Conservation (phyloP, 2,329 filamentous ascomycete genomes). For the Penicillium sp. region DNA sequence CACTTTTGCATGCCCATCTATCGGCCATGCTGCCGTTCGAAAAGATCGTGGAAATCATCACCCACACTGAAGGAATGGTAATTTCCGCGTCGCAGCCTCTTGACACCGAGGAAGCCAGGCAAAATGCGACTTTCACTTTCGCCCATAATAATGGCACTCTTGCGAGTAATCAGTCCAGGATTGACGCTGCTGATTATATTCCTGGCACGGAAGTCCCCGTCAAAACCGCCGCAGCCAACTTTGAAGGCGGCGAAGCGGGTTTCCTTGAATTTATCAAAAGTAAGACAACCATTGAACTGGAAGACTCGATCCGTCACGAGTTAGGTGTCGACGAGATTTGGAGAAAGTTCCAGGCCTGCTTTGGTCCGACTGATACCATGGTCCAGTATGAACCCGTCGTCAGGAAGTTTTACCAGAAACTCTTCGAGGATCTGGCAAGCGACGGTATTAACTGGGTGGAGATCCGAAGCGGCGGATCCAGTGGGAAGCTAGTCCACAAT, state of each 20-base stretch:
- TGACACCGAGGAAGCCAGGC: background rate
- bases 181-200: background rate
- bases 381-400: background rate
- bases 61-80: background rate
- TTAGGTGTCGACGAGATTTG: background rate
- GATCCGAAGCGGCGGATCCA: conserved; percentile 70
- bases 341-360: background rate
- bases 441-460: conserved; percentile 85
- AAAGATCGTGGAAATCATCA: background rate
- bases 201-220: background rate
- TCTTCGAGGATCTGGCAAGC: conserved; percentile 67
- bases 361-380: background rate
- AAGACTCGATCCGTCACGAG: background rate
- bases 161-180: background rate
- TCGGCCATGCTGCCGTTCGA: conserved; percentile 86
- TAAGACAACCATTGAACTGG: background rate
- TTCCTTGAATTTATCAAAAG: background rate
- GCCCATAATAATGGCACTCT: background rate
- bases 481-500: conserved; percentile 65
- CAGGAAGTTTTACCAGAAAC: conserved; percentile 56
- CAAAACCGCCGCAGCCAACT: background rate
- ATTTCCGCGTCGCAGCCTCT: background rate
- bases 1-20: conserved; percentile 68
- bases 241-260: background rate
- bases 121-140: background rate